Evolutionary conservation across 1,139 yeast genomes (phyloP).

Genomic region (Geotrichum phurueaensis): DNA sequence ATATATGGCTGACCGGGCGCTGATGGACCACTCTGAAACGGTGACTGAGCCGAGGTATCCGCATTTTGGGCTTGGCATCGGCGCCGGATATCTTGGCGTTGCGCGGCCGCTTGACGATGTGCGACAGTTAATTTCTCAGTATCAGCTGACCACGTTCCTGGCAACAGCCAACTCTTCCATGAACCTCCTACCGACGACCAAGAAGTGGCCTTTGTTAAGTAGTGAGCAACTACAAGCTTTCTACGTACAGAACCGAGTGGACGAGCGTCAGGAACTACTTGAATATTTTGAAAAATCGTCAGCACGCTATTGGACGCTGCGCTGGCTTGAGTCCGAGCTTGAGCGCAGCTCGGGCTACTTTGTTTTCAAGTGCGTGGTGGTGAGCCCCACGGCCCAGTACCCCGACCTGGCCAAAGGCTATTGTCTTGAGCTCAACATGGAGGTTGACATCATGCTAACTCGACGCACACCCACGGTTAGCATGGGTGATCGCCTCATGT

Average conservation of each 20-base stretch:
- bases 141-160: constrained; percentile 16
- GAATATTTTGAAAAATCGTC: constrained; percentile 7
- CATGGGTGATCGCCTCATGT: constrained; percentile 33
- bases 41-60: constrained; percentile 9
- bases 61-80: constrained; percentile 25
- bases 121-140: constrained; percentile 21
- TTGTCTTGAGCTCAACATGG: constrained; percentile 28
- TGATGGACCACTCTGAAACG: constrained; percentile 2
- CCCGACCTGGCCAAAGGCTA: constrained; percentile 28
- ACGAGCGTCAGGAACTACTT: not conserved
- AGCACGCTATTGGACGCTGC: constrained; percentile 21
- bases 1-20: constrained; percentile 7
- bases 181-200: not conserved
- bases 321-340: constrained; percentile 24
- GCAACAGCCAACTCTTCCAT: not conserved
- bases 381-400: constrained; percentile 20
- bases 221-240: not conserved
- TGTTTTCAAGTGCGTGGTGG: constrained; percentile 27
- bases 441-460: constrained; percentile 23
- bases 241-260: not conserved
- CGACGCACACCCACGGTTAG: not conserved
- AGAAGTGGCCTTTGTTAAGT: not conserved
- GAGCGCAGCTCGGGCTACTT: constrained; percentile 19
- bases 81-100: constrained; percentile 23
- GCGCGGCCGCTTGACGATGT: constrained; percentile 26